Percentiles rank a stretch among this genome's conserved stretches.
Conservation (phyloP, 371 early-diverging fungal genomes). For the Rhizomucor miehei region DNA sequence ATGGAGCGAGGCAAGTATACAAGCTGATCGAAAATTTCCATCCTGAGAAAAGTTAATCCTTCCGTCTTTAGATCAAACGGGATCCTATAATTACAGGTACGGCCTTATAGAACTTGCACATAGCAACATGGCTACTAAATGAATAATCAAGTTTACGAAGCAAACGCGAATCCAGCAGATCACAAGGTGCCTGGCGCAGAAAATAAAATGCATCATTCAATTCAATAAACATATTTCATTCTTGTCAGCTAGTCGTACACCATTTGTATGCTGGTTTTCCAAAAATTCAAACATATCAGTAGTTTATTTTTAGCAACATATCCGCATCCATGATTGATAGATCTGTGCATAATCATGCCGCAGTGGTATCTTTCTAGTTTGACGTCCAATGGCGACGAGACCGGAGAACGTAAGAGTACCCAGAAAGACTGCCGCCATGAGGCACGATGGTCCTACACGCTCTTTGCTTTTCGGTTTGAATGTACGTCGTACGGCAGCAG, state of each 20-base stretch:
- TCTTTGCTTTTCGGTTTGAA: constrained; percentile 5
- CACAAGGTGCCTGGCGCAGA: constrained; percentile 64
- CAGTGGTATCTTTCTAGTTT: constrained; percentile 40
- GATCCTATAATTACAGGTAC: constrained; percentile 65
- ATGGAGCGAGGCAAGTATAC: constrained; percentile 65
- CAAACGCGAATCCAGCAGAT: constrained; percentile 80
- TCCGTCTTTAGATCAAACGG: constrained; percentile 66
- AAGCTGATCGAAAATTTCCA: neutral
- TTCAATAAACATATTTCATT: too few species aligned
- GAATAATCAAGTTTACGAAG: constrained; percentile 60
- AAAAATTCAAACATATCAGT: too few species aligned
- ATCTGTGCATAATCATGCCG: constrained; percentile 38
- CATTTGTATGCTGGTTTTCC: too few species aligned
- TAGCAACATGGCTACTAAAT: neutral
- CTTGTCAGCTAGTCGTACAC: too few species aligned
- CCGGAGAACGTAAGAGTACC: constrained; percentile 24
- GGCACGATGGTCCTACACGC: neutral
- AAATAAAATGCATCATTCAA: constrained; percentile 28
- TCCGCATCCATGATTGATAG: constrained; percentile 8
- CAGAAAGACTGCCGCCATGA: constrained; percentile 11
- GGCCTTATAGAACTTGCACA: too few species aligned
- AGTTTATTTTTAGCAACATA: too few species aligned
- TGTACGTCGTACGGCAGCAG: constrained; percentile 13
- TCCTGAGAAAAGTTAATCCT: neutral
- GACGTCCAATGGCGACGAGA: constrained; percentile 24